Base-by-base conservation (phyloP, 1,284 basidiomycete genomes). In the Cryptococcus sp. region DNA sequence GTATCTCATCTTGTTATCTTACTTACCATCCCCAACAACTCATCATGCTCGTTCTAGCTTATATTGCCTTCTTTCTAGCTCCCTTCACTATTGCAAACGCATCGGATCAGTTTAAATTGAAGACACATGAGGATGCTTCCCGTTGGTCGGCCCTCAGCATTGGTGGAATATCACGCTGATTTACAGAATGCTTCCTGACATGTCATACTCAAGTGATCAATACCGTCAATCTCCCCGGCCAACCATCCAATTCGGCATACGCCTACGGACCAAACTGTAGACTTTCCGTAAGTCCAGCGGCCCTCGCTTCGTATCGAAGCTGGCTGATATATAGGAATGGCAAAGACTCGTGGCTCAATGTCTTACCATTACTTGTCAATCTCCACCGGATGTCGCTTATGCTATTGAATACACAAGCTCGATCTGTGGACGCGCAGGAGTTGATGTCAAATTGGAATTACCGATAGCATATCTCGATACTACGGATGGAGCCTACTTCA, bases 371-470 rank as follows among this genome's bases (percentile, higher is more conserved):
- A 24, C 19, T 2, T 72, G 70, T 50, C 36, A 34, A 7, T 69
- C 66, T 0, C 64, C 67, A 3, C 63, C 69, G 0, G 69, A 70
- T 52, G 61, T 67, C 7, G 70, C 65, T 0, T 73, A 73, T 48
- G 71, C 64, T 2, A 28, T 62, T 14, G 71, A 71, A 53, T 72
- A 64, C 42, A 69, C 58, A 3, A 19, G 39, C 9, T 40, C 43
- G 24, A 63, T 59, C 41, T 73, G 71, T 49, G 22, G 10, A 3
- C 59, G 62, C 7, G 70, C 62, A 2, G 70, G 70, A 1, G 58
- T 67, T 14, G 52, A 63, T 10, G 60, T 68, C 19, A 19, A 45
- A 18, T 46, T 69, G 11, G 11, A 25, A 2, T 42, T 70, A 24
- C 62, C 66, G 1, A 34, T 52, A 21, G 41, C 46, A 25, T 70